phyloP scores from a whole-genome alignment of 1,284 basidiomycete species.

The Hemileia vastatrix region DNA sequence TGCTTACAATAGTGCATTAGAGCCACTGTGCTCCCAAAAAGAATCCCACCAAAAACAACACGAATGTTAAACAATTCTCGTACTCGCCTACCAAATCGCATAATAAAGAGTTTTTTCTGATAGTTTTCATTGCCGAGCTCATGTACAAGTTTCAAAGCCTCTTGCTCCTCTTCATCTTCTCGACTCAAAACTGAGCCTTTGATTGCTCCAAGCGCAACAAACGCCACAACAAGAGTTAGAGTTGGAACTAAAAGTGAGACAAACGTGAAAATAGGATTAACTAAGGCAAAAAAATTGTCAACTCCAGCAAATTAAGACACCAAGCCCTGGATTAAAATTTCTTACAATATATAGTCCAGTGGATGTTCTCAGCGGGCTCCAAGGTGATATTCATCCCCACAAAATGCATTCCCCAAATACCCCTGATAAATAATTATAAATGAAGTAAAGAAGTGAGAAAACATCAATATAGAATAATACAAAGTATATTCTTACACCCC shows the following conservation, averaged over 20 bases:
- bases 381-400: conserved; percentile 18
- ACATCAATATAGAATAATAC: too few relatives aligned
- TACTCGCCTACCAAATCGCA: not conserved
- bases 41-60: conserved; percentile 48
- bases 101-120: not conserved
- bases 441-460: too few relatives aligned
- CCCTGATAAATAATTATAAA: too few relatives aligned
- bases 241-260: conserved; percentile 16
- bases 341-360: conserved; percentile 14
- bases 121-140: not conserved
- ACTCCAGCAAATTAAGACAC: not conserved
- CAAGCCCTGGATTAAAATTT: not conserved
- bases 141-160: not conserved
- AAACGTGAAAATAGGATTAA: conserved; percentile 10
- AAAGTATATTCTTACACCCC: conserved; percentile 22
- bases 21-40: conserved; percentile 66
- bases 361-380: not conserved
- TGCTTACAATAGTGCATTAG: conserved; percentile 17
- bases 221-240: conserved; percentile 6
- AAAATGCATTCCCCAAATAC: conserved; percentile 12
- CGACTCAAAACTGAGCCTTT: conserved; percentile 1
- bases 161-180: conserved; percentile 10
- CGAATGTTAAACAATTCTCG: conserved; percentile 8
- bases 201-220: conserved; percentile 7
- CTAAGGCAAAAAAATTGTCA: not conserved